phyloP scores from a whole-genome alignment of 139 green algal genomes.

The Gonium pectorale region DNA sequence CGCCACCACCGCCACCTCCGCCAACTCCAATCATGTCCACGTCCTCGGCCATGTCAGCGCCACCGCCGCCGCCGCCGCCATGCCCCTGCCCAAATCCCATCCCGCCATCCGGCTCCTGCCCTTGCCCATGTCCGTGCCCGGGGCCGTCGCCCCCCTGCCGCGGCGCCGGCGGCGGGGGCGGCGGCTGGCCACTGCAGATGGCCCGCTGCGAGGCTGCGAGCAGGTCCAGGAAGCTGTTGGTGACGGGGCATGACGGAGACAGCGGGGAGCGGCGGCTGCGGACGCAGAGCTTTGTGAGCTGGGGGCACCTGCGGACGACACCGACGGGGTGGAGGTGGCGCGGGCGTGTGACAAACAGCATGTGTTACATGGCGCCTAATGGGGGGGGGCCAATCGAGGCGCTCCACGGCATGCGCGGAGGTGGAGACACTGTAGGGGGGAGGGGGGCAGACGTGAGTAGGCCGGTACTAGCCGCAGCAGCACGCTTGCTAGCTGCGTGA shows the following conservation, averaged over 20 bases:
- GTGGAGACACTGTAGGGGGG: too few relatives aligned
- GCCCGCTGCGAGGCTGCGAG: neutral
- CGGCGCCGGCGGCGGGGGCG: neutral
- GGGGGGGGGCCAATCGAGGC: too few relatives aligned
- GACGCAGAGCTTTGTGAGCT: conserved; percentile 1
- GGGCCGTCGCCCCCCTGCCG: neutral
- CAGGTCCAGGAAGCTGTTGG: neutral
- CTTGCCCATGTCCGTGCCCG: neutral
- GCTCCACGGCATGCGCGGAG: too few relatives aligned
- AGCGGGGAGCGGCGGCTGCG: conserved; percentile 27
- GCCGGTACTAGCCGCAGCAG: too few relatives aligned
- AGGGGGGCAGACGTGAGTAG: too few relatives aligned
- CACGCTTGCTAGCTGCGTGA: too few relatives aligned
- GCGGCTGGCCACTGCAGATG: neutral
- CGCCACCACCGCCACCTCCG: neutral
- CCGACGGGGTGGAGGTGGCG: too few relatives aligned
- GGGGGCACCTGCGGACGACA: conserved; percentile 6
- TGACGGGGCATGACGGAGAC: neutral
- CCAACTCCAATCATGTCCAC: neutral
- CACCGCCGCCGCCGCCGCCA: conserved; percentile 11
- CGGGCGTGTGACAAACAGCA: too few relatives aligned
- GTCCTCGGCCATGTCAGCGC: too few relatives aligned
- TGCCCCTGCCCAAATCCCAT: too few relatives aligned
- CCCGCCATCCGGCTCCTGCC: too few relatives aligned
- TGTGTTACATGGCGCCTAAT: too few relatives aligned